Evolutionary conservation across 164 flowering plant genomes (phyloP), one percentile per base, ranked within the genome.

Genomic region (Vitis rotundifolia): DNA sequence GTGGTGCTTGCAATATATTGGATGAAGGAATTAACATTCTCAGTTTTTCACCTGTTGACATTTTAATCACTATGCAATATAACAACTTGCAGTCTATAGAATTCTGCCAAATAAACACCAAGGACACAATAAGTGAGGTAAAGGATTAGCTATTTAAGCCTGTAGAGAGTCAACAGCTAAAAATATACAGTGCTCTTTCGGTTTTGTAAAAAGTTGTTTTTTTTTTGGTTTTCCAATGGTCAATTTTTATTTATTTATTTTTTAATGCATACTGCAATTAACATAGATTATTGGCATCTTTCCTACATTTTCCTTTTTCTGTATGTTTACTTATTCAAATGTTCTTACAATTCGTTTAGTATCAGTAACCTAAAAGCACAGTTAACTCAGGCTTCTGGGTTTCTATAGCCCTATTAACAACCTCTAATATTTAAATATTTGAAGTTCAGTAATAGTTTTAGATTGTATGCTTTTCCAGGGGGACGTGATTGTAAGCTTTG

Each of bases 401-500:
- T 37, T 22, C 3, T 37, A 37, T 37, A 37, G 44, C 7, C 44
- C 44, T 37, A 37, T 3, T 37, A 37, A 37, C 44, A 37, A 6
- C 44, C 44, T 37, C 0, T 57, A 10, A 31, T 55, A 13, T 53
- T 53, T 53, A 14, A 13, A 53, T 53, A 11, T 11, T 53, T 12
- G 55, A 49, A 58, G 51, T 49, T n/a, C 5, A 26, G 11, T 74
- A 60, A 71, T 59, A 29, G 26, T 71, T 47, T 9, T 59, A 52
- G 48, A 56, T 61, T 26, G 61, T 64, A 28, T 78, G 51, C 31
- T 60, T 81, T 73, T 84, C 29, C 91, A 93, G 99, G 99, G 99
- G 52, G 99, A 95, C 61, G 98, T 95, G 73, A 90, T 95, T 78
- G 94, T 88, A 58, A 91, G 97, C 83, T 95, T 95, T 83, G 94